phyloP scores from a whole-genome alignment of 345 rosid genomes.

The Populus davidiana region DNA sequence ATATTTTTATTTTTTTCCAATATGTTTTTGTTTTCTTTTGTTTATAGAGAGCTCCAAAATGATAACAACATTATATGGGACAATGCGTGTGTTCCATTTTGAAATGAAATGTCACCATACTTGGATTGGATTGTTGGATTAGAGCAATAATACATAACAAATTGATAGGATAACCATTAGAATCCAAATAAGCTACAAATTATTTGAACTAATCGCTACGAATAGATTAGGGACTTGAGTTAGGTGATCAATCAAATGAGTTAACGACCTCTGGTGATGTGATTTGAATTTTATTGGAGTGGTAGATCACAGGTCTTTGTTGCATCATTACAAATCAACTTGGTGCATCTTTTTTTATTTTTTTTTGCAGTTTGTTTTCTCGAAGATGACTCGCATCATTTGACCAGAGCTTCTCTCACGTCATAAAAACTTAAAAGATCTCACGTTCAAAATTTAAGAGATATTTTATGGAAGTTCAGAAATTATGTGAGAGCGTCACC shows the following conservation, averaged over 20 bases:
- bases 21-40: too few relatives aligned
- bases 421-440: background rate
- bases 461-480: background rate
- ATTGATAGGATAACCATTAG: background rate
- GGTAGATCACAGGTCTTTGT: background rate
- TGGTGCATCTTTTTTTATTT: background rate
- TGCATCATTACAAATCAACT: background rate
- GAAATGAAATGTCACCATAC: background rate
- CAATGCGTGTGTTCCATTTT: background rate
- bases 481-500: background rate
- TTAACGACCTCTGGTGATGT: background rate
- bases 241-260: constrained; percentile 8
- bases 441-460: background rate
- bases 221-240: background rate
- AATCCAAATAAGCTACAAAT: background rate
- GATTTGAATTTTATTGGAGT: background rate
- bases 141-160: background rate
- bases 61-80: too few relatives aligned
- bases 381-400: background rate
- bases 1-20: too few relatives aligned
- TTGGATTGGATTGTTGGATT: background rate
- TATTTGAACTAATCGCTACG: background rate
- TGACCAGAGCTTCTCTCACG: background rate
- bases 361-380: background rate
- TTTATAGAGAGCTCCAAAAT: too few relatives aligned